phyloP scores from a whole-genome alignment of 2,329 filamentous ascomycete species.

The Colletotrichum endophyticum region DNA sequence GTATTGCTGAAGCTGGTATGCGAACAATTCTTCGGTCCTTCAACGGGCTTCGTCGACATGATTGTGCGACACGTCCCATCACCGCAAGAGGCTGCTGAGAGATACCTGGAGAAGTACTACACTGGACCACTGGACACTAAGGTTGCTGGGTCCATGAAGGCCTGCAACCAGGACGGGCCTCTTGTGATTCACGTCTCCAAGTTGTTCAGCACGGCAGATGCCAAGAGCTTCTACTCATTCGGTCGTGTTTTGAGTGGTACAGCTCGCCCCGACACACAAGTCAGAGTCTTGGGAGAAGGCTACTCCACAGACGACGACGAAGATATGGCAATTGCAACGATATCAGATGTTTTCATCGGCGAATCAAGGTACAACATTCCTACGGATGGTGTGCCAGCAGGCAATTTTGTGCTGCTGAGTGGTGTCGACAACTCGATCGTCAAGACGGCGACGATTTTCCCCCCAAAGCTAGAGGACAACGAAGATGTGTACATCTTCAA shows the following conservation, averaged over 20 bases:
- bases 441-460: constrained; percentile 92
- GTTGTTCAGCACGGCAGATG: constrained; percentile 87
- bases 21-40: constrained; percentile 92
- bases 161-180: constrained; percentile 88
- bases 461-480: constrained; percentile 78
- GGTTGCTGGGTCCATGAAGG: constrained; percentile 78
- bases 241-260: constrained; percentile 93
- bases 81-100: constrained; percentile 77
- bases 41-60: constrained; percentile 95
- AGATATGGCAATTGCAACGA: constrained; percentile 89
- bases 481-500: constrained; percentile 97
- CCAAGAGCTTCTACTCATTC: constrained; percentile 88
- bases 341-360: constrained; percentile 86
- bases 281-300: constrained; percentile 91
- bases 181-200: constrained; percentile 93
- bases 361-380: constrained; percentile 94
- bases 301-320: constrained; percentile 98
- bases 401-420: constrained; percentile 89
- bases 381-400: constrained; percentile 89
- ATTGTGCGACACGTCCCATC: constrained; percentile 88
- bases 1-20: constrained; percentile 89
- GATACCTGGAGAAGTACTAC: constrained; percentile 85
- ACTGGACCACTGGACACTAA: constrained; percentile 87
- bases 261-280: constrained; percentile 78
- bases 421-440: constrained; percentile 98